Conservation (phyloP, 1,284 basidiomycete species). For the Ganoderma lingzhi region DNA sequence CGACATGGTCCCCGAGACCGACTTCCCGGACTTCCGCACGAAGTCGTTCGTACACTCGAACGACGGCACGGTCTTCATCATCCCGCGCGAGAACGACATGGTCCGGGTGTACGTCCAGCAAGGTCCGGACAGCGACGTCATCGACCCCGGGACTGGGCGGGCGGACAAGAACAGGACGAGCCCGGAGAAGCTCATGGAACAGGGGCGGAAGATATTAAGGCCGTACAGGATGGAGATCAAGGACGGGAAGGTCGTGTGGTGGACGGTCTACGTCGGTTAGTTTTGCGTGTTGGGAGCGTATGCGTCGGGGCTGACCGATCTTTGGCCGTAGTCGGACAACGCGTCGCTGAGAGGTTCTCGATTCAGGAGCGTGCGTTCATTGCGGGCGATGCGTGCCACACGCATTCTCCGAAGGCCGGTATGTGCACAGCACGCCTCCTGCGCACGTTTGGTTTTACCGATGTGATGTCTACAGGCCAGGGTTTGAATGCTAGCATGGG, state of each 20-base stretch:
- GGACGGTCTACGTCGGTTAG: constrained; percentile 74
- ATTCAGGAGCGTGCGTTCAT: constrained; percentile 79
- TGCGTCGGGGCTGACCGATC: not conserved
- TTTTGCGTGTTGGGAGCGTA: not conserved
- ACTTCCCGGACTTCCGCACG: constrained; percentile 87
- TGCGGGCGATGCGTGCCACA: constrained; percentile 84
- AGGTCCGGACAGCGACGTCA: constrained; percentile 58
- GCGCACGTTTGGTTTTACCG: no score
- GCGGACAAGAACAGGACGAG: constrained; percentile 69
- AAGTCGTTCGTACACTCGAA: constrained; percentile 67
- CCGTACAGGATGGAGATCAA: constrained; percentile 73
- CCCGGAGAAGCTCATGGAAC: constrained; percentile 69
- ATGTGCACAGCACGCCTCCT: constrained; percentile 5
- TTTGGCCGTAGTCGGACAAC: constrained; percentile 64
- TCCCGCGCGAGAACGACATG: constrained; percentile 78
- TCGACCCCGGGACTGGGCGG: constrained; percentile 59
- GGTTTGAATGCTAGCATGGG: constrained; percentile 84
- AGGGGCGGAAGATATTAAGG: constrained; percentile 69
- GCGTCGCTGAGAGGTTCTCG: constrained; percentile 76
- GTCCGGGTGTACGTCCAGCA: constrained; percentile 85
- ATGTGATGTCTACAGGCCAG: constrained; percentile 57
- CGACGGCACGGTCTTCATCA: constrained; percentile 69
- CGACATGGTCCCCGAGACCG: constrained; percentile 72
- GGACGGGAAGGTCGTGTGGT: constrained; percentile 74
- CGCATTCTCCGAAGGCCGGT: constrained; percentile 79